Base-by-base conservation (phyloP, 345 rosid genomes). In the Laguncularia racemosa region DNA sequence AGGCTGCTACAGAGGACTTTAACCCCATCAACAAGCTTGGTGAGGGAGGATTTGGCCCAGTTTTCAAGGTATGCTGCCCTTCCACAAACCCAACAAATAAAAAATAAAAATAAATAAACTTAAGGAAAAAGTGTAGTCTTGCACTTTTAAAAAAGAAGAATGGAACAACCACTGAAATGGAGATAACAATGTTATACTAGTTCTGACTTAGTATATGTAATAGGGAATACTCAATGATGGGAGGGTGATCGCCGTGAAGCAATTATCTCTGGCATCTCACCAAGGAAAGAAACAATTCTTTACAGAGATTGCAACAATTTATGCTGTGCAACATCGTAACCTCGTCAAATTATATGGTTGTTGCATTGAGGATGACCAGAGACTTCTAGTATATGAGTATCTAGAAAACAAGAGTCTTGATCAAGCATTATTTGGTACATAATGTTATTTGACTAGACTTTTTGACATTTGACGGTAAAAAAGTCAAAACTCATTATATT, bases 221-320 rank as follows among this genome's bases (percentile, higher is more conserved):
- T n/a, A n/a, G n/a, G n/a, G n/a, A n/a, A n/a, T n/a, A 50, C 76
- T 77, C 48, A 19, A 20, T 45, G 96, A 84, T 69, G 91, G 82
- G 66, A 82, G 87, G 67, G 74, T 60, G 52, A 63, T 84, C 61
- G 96, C 89, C 2, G 89, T 84, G 58, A 88, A 88, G 77, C 83
- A 77, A 65, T 67, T 84, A 61, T 77, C 96, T 14, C 72, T 73
- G 45, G 71, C 61, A 63, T 88, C 96, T 4, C 73, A 64, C 61
- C 89, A 84, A 67, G 96, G 96, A 21, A 84, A 79, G 73, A 72
- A 65, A 48, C 85, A 84, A 53, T 88, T 88, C 66, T 64, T 81
- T 20, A 69, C 96, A 19, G 89, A 84, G 80, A 88, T 88, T 67
- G 85, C 81, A 45, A 83, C 89, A 4, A 84, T 84, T 68, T 84